Percentiles rank a stretch among this genome's conserved stretches.
phyloP scores from a whole-genome alignment of 2,329 filamentous ascomycete species.

The Colletotrichum eleusines region DNA sequence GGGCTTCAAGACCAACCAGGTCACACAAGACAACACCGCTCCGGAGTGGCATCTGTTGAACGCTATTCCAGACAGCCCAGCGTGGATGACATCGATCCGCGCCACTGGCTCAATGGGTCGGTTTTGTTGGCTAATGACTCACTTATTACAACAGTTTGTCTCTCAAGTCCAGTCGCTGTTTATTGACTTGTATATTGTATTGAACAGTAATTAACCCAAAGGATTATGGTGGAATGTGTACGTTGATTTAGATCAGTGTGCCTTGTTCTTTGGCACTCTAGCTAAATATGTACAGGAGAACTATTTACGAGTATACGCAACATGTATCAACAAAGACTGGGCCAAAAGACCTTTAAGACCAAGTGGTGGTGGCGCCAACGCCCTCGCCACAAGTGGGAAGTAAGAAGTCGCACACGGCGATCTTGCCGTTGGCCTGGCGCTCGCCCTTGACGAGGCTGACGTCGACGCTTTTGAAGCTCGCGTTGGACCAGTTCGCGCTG shows the following conservation, averaged over 20 bases:
- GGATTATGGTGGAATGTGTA: too few relatives aligned
- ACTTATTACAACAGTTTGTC: too few relatives aligned
- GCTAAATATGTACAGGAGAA: constrained; percentile 26
- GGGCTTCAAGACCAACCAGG: too few relatives aligned
- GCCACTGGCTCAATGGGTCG: too few relatives aligned
- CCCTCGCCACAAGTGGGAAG: constrained; percentile 52
- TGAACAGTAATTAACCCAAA: too few relatives aligned
- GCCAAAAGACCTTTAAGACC: constrained; percentile 11
- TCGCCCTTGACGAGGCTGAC: constrained; percentile 51
- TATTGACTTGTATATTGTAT: too few relatives aligned
- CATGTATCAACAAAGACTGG: neutral
- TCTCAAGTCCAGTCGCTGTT: too few relatives aligned
- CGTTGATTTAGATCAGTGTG: constrained; percentile 20
- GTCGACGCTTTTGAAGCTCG: constrained; percentile 51
- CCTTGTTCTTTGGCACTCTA: constrained; percentile 20
- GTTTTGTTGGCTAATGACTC: too few relatives aligned
- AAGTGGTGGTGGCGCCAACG: constrained; percentile 54
- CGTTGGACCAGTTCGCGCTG: constrained; percentile 47
- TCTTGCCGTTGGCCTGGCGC: constrained; percentile 53
- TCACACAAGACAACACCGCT: too few relatives aligned
- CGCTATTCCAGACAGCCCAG: too few relatives aligned
- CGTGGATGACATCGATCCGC: too few relatives aligned
- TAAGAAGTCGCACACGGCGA: constrained; percentile 57
- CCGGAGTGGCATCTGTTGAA: too few relatives aligned
- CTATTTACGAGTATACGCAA: neutral